These are phyloP conservation scores for Misopates orontium DNA, from an alignment of 257 asterid species.

Conservation along the genomic window DNA sequence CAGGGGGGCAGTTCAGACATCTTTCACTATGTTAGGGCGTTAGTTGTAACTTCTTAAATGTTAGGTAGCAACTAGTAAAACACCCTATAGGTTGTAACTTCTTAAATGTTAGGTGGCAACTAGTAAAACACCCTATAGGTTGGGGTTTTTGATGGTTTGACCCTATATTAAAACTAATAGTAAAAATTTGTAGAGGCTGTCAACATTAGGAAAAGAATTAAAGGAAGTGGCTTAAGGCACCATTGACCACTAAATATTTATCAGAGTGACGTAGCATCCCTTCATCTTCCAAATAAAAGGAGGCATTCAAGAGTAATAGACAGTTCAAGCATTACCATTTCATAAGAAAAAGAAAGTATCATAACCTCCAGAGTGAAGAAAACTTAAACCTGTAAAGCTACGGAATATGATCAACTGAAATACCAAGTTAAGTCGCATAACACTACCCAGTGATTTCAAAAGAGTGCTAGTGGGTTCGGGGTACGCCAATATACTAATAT, in stretches of 20 bases:
- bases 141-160: no score
- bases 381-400: constrained; percentile 3
- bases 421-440: not conserved
- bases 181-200: no score
- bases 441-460: not conserved
- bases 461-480: not conserved
- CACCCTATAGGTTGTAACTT: no score
- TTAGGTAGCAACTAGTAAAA: no score
- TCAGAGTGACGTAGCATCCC: not conserved
- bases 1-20: no score
- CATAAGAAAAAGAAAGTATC: not conserved
- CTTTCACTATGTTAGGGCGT: no score
- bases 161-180: no score
- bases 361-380: not conserved
- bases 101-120: no score
- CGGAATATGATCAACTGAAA: not conserved
- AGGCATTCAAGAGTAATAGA: not conserved
- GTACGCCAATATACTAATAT: not conserved
- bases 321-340: constrained; percentile 1
- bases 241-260: not conserved
- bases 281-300: not conserved
- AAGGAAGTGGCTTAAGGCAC: no score
- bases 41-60: no score
- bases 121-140: no score
- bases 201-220: no score